Evolutionary conservation across 78 protist species (phyloP), one percentile per base, ranked within the genome.

Genomic region (Pigoraptor vietnamica): DNA sequence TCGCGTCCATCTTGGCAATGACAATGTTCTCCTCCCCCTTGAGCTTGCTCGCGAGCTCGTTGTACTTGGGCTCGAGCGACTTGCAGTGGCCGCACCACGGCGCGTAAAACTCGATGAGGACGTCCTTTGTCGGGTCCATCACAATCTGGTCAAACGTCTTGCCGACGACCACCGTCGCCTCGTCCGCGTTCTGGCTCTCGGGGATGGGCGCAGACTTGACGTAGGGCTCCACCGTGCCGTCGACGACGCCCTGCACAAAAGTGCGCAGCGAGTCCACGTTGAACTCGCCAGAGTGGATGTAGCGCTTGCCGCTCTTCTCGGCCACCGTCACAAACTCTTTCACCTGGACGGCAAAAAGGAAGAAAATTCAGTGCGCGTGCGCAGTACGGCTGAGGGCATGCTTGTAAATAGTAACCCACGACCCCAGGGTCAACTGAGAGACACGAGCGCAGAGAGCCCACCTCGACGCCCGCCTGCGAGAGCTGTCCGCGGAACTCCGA

Each of bases 61-160:
- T 94, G 82, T 82, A 97, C 40, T 55, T 89, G 90, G 98, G 98
- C 23, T 95, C 97, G 34, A 97, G 92, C 55, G 79, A 87, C 95
- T 97, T 95, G 95, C 98, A 97, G 92, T 95, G 97, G 67, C 98
- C 97, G 91, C 98, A 97, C 98, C 98, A 95, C 79, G 92, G 95
- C 35, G 92, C 95, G 86, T 87, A 93, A 34, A 87, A 91, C 94
- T 94, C 90, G 34, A 94, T 38, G 33, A 94, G 48, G 33, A 56
- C 87, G 33, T 89, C 89, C 83, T 87, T 87, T 39, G 6, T 24
- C 37, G 21, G 0, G 24, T 37, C 84, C 24, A 24, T 2, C 39
- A 89, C 39, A 29, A 6, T 35, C 24, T 87, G 36, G 33, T 92
- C 90, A 83, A 91, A 89, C 33, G 23, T 82, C 89, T 34, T n/a